Evolutionary conservation across 1,139 yeast species (phyloP).

Genomic region (Tardiomyces digboiensis): DNA sequence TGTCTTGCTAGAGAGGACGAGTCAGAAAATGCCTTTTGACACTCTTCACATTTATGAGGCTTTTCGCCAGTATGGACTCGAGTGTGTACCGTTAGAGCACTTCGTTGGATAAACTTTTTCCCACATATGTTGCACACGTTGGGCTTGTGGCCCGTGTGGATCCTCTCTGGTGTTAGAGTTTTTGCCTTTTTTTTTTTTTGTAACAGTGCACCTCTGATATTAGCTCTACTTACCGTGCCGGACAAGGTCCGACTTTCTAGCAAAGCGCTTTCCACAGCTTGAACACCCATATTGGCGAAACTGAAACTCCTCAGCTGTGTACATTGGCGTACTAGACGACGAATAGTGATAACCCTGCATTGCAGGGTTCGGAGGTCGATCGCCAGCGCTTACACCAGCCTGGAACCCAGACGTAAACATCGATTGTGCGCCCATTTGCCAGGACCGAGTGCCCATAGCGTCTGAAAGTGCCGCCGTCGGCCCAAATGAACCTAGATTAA

Average conservation of each 20-base stretch:
- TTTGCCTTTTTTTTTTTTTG: too few relatives aligned
- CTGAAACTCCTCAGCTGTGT: not conserved
- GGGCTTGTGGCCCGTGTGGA: slow-evolving; percentile 74
- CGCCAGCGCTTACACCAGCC: too few relatives aligned
- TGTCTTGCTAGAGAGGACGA: slow-evolving; percentile 33
- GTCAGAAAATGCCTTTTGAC: slow-evolving; percentile 30
- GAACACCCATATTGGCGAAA: slow-evolving; percentile 14
- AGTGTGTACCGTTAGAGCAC: slow-evolving; percentile 62
- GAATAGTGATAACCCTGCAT: too few relatives aligned
- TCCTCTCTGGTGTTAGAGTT: slow-evolving; percentile 34
- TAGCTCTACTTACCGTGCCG: slow-evolving; percentile 39
- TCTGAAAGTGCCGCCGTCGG: too few relatives aligned
- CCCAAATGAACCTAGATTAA: too few relatives aligned
- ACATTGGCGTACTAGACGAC: not conserved
- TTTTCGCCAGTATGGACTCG: slow-evolving; percentile 88
- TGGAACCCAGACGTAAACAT: too few relatives aligned
- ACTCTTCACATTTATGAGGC: slow-evolving; percentile 29
- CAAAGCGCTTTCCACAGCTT: slow-evolving; percentile 35
- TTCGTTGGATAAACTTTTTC: slow-evolving; percentile 59
- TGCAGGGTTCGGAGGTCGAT: too few relatives aligned
- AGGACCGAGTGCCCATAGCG: too few relatives aligned
- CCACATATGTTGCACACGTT: slow-evolving; percentile 27
- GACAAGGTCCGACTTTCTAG: slow-evolving; percentile 53
- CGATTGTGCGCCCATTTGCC: too few relatives aligned
- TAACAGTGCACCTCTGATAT: too few relatives aligned